Conservation (phyloP, 371 early-diverging fungal species). For the Capillidium rhysosporum region DNA sequence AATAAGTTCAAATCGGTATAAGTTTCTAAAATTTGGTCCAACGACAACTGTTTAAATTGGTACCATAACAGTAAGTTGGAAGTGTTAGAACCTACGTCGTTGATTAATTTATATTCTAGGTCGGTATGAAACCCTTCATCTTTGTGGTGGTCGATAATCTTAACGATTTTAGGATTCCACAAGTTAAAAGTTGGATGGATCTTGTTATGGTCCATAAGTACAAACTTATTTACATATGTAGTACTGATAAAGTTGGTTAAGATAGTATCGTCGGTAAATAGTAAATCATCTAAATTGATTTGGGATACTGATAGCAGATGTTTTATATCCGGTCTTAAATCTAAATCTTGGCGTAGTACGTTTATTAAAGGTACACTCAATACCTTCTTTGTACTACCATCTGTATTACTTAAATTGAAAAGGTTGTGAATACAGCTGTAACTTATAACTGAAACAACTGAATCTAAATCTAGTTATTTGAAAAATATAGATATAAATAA, state of each 20-base stretch:
- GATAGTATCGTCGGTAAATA: slow-evolving; percentile 7
- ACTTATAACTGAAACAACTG: slow-evolving; percentile 2
- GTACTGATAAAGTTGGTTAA: background rate
- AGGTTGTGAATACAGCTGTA: background rate
- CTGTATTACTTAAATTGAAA: background rate
- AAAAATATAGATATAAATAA: background rate
- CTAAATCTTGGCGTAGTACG: slow-evolving; percentile 6
- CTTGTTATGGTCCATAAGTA: slow-evolving; percentile 10
- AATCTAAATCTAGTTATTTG: slow-evolving; percentile 12
- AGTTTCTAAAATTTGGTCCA: background rate
- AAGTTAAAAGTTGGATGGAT: slow-evolving; percentile 1
- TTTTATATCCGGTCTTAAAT: slow-evolving; percentile 7
- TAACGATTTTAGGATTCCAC: slow-evolving; percentile 17
- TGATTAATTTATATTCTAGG: slow-evolving; percentile 21
- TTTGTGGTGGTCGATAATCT: slow-evolving; percentile 52
- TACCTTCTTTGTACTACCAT: no score
- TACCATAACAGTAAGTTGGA: slow-evolving; percentile 18
- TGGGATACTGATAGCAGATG: slow-evolving; percentile 2
- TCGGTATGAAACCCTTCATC: slow-evolving; percentile 25
- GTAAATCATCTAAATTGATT: background rate
- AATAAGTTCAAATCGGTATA: slow-evolving; percentile 16
- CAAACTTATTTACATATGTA: background rate
- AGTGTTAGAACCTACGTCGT: slow-evolving; percentile 38
- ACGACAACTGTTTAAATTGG: slow-evolving; percentile 10
- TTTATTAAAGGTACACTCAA: slow-evolving; percentile 7